Conservation (phyloP, 164 flowering plant genomes). For the Chimonanthus praecox region DNA sequence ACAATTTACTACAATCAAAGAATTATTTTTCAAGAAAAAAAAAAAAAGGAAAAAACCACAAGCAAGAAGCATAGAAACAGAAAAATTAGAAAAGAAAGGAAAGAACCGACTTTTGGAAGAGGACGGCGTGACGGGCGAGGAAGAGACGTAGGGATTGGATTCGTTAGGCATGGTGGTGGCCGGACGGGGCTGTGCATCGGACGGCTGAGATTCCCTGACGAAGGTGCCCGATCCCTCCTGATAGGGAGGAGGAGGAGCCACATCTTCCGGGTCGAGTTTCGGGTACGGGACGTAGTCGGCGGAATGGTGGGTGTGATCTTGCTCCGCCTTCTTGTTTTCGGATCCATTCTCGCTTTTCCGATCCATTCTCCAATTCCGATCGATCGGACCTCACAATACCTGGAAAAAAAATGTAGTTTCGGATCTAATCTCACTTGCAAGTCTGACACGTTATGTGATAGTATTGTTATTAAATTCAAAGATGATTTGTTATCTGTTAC, state of each 20-base stretch:
- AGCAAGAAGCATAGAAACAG: not conserved
- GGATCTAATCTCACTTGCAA: too few species aligned
- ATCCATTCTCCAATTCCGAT: too few species aligned
- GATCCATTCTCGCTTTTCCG: conserved; percentile 7
- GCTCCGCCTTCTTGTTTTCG: conserved; percentile 2
- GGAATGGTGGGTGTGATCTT: conserved; percentile 10
- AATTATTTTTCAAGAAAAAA: not conserved
- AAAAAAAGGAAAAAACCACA: not conserved
- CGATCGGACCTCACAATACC: too few species aligned
- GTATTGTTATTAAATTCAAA: too few species aligned
- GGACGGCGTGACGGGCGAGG: conserved; percentile 39
- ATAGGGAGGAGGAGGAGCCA: conserved; percentile 31
- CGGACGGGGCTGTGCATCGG: conserved; percentile 17
- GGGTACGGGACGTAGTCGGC: conserved; percentile 69
- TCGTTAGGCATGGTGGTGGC: conserved; percentile 56
- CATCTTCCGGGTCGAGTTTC: conserved; percentile 46
- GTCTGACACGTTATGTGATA: too few species aligned
- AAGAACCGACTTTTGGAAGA: conserved; percentile 35
- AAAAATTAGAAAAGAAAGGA: not conserved
- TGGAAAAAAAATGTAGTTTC: too few species aligned
- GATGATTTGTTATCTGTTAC: too few species aligned
- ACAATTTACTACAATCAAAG: too few species aligned
- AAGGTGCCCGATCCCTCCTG: conserved; percentile 1
- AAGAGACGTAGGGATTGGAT: conserved; percentile 58
- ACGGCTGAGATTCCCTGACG: not conserved